phyloP scores from a whole-genome alignment of 768 basidiomycete genomes.

The Hericium coralloides region DNA sequence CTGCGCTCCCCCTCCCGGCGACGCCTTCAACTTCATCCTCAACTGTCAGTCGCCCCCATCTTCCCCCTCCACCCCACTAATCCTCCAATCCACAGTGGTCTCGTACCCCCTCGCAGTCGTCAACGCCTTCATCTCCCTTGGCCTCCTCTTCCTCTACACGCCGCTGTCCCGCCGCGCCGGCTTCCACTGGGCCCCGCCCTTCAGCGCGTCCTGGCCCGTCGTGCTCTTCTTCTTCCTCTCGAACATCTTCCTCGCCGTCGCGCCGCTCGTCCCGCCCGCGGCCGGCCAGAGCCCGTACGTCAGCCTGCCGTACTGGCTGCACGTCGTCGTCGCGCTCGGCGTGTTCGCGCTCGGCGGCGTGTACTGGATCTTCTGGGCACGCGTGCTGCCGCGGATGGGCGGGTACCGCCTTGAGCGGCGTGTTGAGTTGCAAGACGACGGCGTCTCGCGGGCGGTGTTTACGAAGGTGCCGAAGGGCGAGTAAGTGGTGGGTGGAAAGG shows the following conservation, averaged over 20 bases:
- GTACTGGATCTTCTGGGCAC: conserved; percentile 24
- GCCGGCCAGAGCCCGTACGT: conserved; percentile 43
- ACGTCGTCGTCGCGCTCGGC: conserved; percentile 19
- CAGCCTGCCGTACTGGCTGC: conserved; percentile 52
- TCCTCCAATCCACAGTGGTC: conserved; percentile 16
- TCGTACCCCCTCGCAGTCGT: conserved; percentile 35
- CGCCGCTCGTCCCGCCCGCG: conserved; percentile 56
- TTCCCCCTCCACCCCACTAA: conserved; percentile 45
- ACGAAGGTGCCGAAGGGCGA: conserved; percentile 24
- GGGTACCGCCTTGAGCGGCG: conserved; percentile 21
- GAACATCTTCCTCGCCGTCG: conserved; percentile 53
- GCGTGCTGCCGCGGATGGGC: conserved; percentile 19
- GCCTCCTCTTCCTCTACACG: conserved; percentile 54
- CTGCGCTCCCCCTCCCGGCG: conserved; percentile 54
- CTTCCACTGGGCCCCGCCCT: conserved; percentile 59
- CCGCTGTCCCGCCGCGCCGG: conserved; percentile 24
- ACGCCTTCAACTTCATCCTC: conserved; percentile 65
- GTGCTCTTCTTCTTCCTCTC: conserved; percentile 51
- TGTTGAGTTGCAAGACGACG: conserved; percentile 31
- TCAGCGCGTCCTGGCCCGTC: conserved; percentile 40
- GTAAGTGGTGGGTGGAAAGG: not conserved
- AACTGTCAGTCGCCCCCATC: conserved; percentile 35
- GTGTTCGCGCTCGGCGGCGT: conserved; percentile 19
- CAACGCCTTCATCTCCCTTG: conserved; percentile 51
- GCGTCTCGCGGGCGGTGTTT: conserved; percentile 47